A percentile compares a stretch with the other conserved stretches of the same genome.
These are phyloP conservation scores for Alternaria triticina DNA, from an alignment of 2,329 filamentous ascomycete genomes.

Conservation along the genomic window DNA sequence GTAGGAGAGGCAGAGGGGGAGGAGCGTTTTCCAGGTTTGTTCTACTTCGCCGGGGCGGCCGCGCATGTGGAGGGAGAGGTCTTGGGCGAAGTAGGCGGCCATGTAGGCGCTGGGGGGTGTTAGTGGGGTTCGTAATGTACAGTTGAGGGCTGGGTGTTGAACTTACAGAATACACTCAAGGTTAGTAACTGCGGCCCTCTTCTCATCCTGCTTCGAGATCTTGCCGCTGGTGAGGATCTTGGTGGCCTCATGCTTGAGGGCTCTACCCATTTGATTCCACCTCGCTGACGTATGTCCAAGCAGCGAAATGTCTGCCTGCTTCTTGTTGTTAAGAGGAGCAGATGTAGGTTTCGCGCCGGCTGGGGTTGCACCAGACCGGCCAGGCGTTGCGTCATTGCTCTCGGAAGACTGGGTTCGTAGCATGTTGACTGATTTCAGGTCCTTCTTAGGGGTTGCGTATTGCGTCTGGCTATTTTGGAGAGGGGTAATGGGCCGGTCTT, in stretches of 20 bases:
- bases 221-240: constrained; percentile 41
- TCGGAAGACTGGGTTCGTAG: constrained; percentile 44
- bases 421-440: constrained; percentile 44
- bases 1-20: constrained; percentile 45
- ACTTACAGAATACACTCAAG: constrained; percentile 55
- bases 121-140: constrained; percentile 9
- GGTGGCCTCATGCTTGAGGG: constrained; percentile 55
- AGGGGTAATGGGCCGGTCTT: constrained; percentile 44
- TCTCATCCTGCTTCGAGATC: constrained; percentile 41
- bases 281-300: constrained; percentile 50
- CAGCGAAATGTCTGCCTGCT: constrained; percentile 42
- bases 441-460: constrained; percentile 46
- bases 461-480: constrained; percentile 29
- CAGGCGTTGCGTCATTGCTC: constrained; percentile 44
- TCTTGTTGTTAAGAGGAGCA: constrained; percentile 38
- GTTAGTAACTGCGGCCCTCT: constrained; percentile 50
- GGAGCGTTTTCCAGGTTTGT: constrained; percentile 46
- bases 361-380: constrained; percentile 41
- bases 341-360: constrained; percentile 37
- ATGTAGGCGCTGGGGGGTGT: constrained; percentile 44
- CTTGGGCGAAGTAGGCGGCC: constrained; percentile 45
- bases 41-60: constrained; percentile 43
- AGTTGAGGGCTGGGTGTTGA: background rate
- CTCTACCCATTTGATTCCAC: constrained; percentile 51
- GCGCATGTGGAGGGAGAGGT: constrained; percentile 36